Percentiles rank a stretch among this genome's conserved stretches.
Evolutionary conservation across 805 yeast species (phyloP).

Genomic region (Cyberlindnera subsufficiens): DNA sequence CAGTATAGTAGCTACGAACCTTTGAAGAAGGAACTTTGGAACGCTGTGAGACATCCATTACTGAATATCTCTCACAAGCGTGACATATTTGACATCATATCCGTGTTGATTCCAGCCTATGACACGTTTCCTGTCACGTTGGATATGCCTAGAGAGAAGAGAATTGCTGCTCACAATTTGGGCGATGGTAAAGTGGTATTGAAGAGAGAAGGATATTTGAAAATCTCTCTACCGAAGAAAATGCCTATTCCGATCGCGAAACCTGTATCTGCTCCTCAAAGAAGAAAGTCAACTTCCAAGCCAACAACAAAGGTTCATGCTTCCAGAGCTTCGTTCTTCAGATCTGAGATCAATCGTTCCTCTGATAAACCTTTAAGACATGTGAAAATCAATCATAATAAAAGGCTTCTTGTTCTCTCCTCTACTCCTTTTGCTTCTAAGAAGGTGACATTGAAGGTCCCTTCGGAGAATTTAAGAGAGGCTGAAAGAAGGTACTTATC

Average conservation of each 20-base stretch:
- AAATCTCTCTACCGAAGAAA: constrained; percentile 15
- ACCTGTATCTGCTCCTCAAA: neutral
- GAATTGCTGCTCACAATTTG: constrained; percentile 51
- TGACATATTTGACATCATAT: constrained; percentile 55
- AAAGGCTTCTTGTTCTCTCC: constrained; percentile 34
- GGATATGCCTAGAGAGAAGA: constrained; percentile 62
- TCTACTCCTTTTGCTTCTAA: constrained; percentile 33
- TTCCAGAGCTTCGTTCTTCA: constrained; percentile 4
- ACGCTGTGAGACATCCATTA: constrained; percentile 55
- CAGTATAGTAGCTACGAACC: constrained; percentile 51
- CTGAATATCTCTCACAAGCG: constrained; percentile 56
- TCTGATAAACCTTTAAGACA: constrained; percentile 31
- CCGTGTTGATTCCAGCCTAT: constrained; percentile 56
- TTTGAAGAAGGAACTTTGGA: constrained; percentile 60
- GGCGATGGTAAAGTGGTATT: constrained; percentile 53
- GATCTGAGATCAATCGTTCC: constrained; percentile 16
- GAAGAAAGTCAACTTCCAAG: neutral
- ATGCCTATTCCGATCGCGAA: neutral
- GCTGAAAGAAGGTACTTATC: neutral
- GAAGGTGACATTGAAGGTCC: constrained; percentile 7
- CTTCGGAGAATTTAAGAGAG: constrained; percentile 2
- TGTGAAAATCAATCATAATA: constrained; percentile 33
- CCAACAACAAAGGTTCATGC: neutral
- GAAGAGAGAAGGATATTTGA: constrained; percentile 42
- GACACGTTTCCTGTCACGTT: constrained; percentile 59